Base-by-base conservation (phyloP, 2,329 filamentous ascomycete species). In the Venturiaceae sp. region DNA sequence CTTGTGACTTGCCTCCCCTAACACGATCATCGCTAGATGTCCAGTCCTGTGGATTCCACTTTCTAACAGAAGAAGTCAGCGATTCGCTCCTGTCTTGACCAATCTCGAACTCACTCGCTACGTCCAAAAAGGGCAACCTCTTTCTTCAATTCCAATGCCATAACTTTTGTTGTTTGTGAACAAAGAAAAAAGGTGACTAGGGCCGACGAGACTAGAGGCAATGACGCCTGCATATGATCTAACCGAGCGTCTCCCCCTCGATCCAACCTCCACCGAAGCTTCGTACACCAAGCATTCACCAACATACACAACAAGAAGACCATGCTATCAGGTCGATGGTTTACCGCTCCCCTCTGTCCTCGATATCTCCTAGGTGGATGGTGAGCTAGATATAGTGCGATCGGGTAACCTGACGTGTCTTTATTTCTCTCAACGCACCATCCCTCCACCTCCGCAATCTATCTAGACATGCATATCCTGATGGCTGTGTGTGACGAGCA, bases 1-100 rank as follows among this genome's bases (percentile, higher is more conserved):
- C 77, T 67, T 78, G 72, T 41, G 86, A 90, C 60, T 79, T 79
- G 55, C 89, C 89, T 60, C 87, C 87, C 47, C 88, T 83, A n/a
- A 92, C 87, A 32, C 84, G 78, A 71, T 92, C 89, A 69, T 92
- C 87, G 57, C 83, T 85, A 14, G 83, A 76, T 7, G 80, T 84
- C 87, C 87, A 92, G 62, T 82, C 78, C 55, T 73, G 69, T 1
- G 76, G 67, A 23, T 76, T 71, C 85, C 86, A 89, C 37, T 33
- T 44, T 21, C 59, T 60, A 36, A 11, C 32, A 26, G 21, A 26
- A 28, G n/a, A 8, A 28, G 8, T 41, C 21, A 46, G 44, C 19
- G 23, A 13, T 28, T n/a, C 44, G 23, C 14, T 30, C 41, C 19
- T 9, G 16, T 30, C 26, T 13, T 9, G 7, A 7, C 21, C n/a